These are phyloP conservation scores for Pelargonium myrrhifolium DNA, from an alignment of 441 rosid species.

Conservation along the genomic window DNA sequence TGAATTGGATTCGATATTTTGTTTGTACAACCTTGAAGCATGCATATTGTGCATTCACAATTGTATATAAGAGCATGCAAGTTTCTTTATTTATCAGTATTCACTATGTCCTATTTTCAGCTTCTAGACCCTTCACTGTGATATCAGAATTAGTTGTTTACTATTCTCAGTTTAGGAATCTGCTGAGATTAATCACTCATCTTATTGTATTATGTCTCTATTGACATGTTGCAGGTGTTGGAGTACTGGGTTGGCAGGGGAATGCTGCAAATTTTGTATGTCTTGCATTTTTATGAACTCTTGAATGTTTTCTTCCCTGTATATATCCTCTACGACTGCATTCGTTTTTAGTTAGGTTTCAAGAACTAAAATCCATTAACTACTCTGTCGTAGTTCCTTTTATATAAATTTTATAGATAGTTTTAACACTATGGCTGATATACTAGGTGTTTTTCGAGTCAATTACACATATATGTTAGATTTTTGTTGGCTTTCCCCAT, in stretches of 20 bases:
- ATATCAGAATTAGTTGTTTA: not conserved
- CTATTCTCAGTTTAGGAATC: not conserved
- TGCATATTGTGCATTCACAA: too few species aligned
- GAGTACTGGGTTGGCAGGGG: slow-evolving; percentile 94
- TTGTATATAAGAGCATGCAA: not conserved
- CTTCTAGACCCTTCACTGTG: not conserved
- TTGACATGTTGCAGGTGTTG: slow-evolving; percentile 47
- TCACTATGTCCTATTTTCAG: not conserved
- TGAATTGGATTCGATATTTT: too few species aligned
- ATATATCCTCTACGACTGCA: too few species aligned
- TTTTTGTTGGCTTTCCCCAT: not conserved
- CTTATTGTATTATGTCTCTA: not conserved
- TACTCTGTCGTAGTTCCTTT: not conserved
- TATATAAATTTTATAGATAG: not conserved
- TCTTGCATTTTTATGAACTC: slow-evolving; percentile 19
- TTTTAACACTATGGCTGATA: not conserved
- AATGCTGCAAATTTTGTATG: slow-evolving; percentile 98
- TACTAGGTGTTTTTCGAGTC: not conserved
- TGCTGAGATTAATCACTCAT: not conserved
- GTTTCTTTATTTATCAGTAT: not conserved
- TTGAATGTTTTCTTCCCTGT: slow-evolving; percentile 2
- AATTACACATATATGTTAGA: not conserved
- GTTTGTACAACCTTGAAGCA: too few species aligned
- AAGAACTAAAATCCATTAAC: not conserved
- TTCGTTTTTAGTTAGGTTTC: not conserved